Conservation (phyloP, 495 filamentous ascomycete genomes). For the Hapsidospora chrysogenum region DNA sequence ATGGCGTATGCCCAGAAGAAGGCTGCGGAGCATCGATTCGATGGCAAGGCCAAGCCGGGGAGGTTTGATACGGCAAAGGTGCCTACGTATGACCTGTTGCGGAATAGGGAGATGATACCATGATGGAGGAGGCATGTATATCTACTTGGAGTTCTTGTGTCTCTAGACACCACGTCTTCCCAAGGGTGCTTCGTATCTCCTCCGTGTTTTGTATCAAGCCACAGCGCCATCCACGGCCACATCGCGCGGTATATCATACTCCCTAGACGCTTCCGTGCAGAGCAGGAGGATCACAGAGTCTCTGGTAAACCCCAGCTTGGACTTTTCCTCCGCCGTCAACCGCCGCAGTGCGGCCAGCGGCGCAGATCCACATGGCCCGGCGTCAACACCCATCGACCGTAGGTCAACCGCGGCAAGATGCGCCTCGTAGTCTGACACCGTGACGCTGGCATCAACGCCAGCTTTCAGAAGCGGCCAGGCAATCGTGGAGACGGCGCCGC, state of each 20-base stretch:
- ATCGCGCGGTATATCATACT: slow-evolving; percentile 10
- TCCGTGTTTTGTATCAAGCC: no score
- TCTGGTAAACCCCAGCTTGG: slow-evolving; percentile 14
- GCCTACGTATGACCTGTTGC: no score
- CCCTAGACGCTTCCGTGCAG: slow-evolving; percentile 15
- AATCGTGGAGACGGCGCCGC: slow-evolving; percentile 43
- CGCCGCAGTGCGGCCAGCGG: slow-evolving; percentile 38
- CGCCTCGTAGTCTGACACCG: slow-evolving; percentile 37
- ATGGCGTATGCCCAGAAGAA: no score
- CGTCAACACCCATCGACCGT: slow-evolving; percentile 21
- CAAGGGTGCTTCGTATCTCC: no score
- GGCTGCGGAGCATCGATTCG: no score
- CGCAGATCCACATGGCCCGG: slow-evolving; percentile 50
- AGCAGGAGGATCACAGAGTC: slow-evolving; percentile 34
- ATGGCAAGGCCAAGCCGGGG: no score
- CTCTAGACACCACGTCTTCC: no score
- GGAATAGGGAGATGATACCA: no score
- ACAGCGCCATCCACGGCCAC: slow-evolving; percentile 19
- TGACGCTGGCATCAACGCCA: slow-evolving; percentile 40
- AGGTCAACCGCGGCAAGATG: slow-evolving; percentile 36
- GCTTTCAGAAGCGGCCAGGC: slow-evolving; percentile 41
- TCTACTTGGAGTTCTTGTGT: no score
- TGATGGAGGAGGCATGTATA: no score
- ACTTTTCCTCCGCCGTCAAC: slow-evolving; percentile 14
- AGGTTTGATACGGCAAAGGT: no score